These are phyloP conservation scores for Xylariaceae sp. DNA, from an alignment of 2,329 filamentous ascomycete genomes.

Conservation along the genomic window DNA sequence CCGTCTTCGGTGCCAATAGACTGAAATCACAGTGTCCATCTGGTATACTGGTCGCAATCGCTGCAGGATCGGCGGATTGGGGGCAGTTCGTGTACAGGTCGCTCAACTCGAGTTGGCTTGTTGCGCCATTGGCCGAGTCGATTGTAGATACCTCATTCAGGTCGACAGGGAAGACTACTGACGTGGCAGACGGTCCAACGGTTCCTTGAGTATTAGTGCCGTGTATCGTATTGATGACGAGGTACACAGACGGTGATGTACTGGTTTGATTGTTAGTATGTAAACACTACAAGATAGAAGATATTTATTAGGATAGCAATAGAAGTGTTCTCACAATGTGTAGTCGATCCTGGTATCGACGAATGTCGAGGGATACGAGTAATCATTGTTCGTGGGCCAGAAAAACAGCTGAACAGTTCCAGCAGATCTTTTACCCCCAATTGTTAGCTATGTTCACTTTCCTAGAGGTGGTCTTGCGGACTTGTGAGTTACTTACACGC, in stretches of 20 bases:
- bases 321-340: slow-evolving; percentile 29
- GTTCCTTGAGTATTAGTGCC: slow-evolving; percentile 31
- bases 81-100: slow-evolving; percentile 35
- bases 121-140: slow-evolving; percentile 17
- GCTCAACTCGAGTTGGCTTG: slow-evolving; percentile 30
- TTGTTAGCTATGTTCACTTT: background rate
- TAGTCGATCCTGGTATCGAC: slow-evolving; percentile 28
- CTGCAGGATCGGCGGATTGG: slow-evolving; percentile 22
- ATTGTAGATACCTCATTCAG: slow-evolving; percentile 35
- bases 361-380: slow-evolving; percentile 32
- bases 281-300: background rate
- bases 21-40: slow-evolving; percentile 32
- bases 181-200: slow-evolving; percentile 30
- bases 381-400: slow-evolving; percentile 32
- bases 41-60: slow-evolving; percentile 27
- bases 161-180: slow-evolving; percentile 29
- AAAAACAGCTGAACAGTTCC: slow-evolving; percentile 33
- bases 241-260: slow-evolving; percentile 38
- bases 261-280: slow-evolving; percentile 19
- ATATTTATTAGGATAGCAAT: background rate
- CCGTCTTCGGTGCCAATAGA: slow-evolving; percentile 28
- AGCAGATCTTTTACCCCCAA: slow-evolving; percentile 22
- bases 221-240: slow-evolving; percentile 33
- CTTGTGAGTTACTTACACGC: slow-evolving; percentile 23
- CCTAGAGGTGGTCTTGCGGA: background rate